Conservation (phyloP, 495 filamentous ascomycete species). For the Baudoinia panamericana region DNA sequence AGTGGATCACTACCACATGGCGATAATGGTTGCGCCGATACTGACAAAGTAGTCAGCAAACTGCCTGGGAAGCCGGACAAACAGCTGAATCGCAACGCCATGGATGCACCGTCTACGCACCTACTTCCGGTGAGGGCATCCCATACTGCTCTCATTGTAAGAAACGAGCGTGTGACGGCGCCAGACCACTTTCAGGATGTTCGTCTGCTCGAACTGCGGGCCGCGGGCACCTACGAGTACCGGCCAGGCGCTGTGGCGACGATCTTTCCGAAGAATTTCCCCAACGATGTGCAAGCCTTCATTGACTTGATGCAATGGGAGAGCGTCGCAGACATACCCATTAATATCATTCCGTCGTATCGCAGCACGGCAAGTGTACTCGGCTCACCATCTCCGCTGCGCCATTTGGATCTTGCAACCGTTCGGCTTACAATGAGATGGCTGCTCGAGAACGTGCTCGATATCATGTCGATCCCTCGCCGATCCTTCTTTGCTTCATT, state of each 20-base stretch:
- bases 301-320: slow-evolving; percentile 67
- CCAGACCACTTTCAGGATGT: slow-evolving; percentile 85
- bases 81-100: too few species aligned
- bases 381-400: slow-evolving; percentile 27
- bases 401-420: slow-evolving; percentile 11
- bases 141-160: slow-evolving; percentile 31
- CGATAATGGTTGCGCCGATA: neutral
- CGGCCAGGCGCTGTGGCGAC: slow-evolving; percentile 62
- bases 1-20: too few species aligned
- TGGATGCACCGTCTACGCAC: slow-evolving; percentile 28
- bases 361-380: slow-evolving; percentile 30
- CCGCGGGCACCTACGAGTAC: slow-evolving; percentile 36
- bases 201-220: slow-evolving; percentile 51
- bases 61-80: too few species aligned
- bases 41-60: too few species aligned
- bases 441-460: slow-evolving; percentile 68
- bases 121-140: slow-evolving; percentile 45
- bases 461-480: slow-evolving; percentile 77
- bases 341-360: slow-evolving; percentile 27
- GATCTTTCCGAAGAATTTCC: slow-evolving; percentile 77
- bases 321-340: slow-evolving; percentile 50
- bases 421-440: slow-evolving; percentile 49
- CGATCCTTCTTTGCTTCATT: slow-evolving; percentile 70
- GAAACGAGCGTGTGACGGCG: slow-evolving; percentile 65
- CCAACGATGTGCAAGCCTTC: slow-evolving; percentile 59